Base-by-base conservation (phyloP, 106 monocot species). In the Allium sativum region DNA sequence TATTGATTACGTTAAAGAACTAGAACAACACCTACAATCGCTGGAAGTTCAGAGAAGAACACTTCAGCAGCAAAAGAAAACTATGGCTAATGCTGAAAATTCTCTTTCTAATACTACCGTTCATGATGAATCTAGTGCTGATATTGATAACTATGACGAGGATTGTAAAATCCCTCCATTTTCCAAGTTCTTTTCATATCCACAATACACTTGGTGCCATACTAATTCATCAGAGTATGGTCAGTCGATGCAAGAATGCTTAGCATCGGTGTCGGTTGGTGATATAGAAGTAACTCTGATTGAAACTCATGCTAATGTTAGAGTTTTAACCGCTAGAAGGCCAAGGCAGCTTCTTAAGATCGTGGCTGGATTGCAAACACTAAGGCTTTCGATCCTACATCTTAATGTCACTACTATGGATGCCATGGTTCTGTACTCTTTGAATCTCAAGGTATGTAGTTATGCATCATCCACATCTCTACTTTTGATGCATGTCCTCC, bases 1-100 rank as follows among this genome's bases (percentile, higher is more conserved):
- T 19, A 96, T 96, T 40, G 87, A 96, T 64, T 96, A 84, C 48
- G 96, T 96, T 44, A 96, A 96, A 71, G 96, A 91, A 72, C 75
- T 96, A 0, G 96, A 96, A 64, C 96, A 91, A 44, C 84, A 79
- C 11, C 84, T 91, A 16, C 96, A 96, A 60, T 96, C 82, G 0
- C 79, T 96, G 1, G 91, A 96, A 64, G 82, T 80, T 8, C 84
- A 88, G 40, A 91, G 91, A 67, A 75, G 81, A 67, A 73, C 68
- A 18, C 71, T 87, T 9, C 70, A 74, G 52, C 78, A 71, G 46
- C 51, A 69, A 12, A 59, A 61, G 41, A 55, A 55, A 45, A 14
- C 10, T 11, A 65, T 52, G 40, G 9, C 44, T 61, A 12, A 4
- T 45, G 44, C 19, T 55, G 10, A 10, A 31, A 31, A 31, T 31